These are phyloP conservation scores for Candolleomyces aberdarensis DNA, from an alignment of 768 basidiomycete species.

Conservation along the genomic window DNA sequence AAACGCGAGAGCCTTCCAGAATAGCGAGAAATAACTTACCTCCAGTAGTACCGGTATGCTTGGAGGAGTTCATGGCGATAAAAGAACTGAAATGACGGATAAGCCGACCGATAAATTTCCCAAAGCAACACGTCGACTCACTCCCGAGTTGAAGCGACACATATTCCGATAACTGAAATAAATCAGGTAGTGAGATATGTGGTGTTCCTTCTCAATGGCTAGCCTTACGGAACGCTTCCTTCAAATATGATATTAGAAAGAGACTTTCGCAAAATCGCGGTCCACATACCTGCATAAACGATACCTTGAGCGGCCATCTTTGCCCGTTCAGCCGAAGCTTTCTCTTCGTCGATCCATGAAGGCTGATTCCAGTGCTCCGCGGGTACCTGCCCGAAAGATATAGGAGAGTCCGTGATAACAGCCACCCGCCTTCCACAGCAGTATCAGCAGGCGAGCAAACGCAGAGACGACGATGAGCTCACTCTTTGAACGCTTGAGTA, in stretches of 20 bases:
- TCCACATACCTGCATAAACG: constrained; percentile 54
- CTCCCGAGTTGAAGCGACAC: constrained; percentile 94
- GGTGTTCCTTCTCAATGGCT: not conserved
- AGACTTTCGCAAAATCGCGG: not conserved
- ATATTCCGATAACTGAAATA: constrained; percentile 78
- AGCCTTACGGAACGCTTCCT: constrained; percentile 74
- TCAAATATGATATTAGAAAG: constrained; percentile 3
- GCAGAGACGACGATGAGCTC: constrained; percentile 10
- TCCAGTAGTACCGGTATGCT: constrained; percentile 84
- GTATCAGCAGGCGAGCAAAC: not conserved
- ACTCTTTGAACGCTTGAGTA: constrained; percentile 69
- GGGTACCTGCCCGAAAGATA: constrained; percentile 72
- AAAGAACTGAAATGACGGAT: constrained; percentile 56
- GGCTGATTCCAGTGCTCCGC: constrained; percentile 79
- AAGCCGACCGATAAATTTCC: no score
- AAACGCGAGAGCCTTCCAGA: not conserved
- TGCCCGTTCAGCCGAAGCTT: constrained; percentile 55
- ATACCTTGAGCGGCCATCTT: constrained; percentile 62
- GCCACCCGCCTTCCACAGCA: constrained; percentile 41
- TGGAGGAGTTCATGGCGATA: constrained; percentile 75
- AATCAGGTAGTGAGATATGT: not conserved
- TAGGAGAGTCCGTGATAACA: constrained; percentile 53
- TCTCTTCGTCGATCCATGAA: constrained; percentile 72
- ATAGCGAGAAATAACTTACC: constrained; percentile 25
- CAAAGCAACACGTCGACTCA: constrained; percentile 30